A percentile compares a stretch with the other conserved stretches of the same genome.
phyloP scores from a whole-genome alignment of 768 basidiomycete genomes.

The Boletus huronensis region DNA sequence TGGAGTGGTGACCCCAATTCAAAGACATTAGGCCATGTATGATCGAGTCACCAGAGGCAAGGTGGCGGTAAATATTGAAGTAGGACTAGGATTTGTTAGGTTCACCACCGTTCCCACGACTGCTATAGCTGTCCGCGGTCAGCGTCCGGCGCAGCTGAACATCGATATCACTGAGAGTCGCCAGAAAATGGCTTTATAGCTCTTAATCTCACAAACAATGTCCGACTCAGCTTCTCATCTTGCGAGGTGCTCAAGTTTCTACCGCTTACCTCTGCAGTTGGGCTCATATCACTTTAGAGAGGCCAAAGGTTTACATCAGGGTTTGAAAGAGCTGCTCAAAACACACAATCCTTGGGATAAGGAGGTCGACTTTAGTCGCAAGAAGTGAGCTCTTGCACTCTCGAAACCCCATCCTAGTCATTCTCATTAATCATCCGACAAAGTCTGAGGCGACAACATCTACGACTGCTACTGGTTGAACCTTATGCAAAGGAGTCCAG shows the following conservation, averaged over 20 bases:
- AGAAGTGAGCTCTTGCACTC: constrained; percentile 56
- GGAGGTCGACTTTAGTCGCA: constrained; percentile 83
- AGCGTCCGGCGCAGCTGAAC: constrained; percentile 2
- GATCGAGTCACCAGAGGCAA: background rate
- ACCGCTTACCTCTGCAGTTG: constrained; percentile 1
- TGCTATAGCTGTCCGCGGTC: constrained; percentile 7
- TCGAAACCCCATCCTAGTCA: constrained; percentile 1
- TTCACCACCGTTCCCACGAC: constrained; percentile 24
- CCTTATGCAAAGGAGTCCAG: constrained; percentile 71
- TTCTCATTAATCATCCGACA: constrained; percentile 8
- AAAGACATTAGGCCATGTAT: background rate
- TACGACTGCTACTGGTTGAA: constrained; percentile 64
- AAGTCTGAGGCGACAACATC: constrained; percentile 69
- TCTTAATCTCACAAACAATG: constrained; percentile 27
- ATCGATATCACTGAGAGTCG: constrained; percentile 15
- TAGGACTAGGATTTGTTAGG: background rate
- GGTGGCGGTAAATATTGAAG: background rate
- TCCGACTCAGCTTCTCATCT: constrained; percentile 40
- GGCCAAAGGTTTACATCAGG: constrained; percentile 71
- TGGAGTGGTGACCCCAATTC: background rate
- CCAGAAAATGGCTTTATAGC: constrained; percentile 26
- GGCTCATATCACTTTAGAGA: constrained; percentile 48
- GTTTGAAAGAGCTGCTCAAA: constrained; percentile 72
- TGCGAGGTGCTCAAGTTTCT: constrained; percentile 28
- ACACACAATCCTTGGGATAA: constrained; percentile 76